Base-by-base conservation (phyloP, 1,139 yeast genomes). In the Geotrichum cucujoidarum region DNA sequence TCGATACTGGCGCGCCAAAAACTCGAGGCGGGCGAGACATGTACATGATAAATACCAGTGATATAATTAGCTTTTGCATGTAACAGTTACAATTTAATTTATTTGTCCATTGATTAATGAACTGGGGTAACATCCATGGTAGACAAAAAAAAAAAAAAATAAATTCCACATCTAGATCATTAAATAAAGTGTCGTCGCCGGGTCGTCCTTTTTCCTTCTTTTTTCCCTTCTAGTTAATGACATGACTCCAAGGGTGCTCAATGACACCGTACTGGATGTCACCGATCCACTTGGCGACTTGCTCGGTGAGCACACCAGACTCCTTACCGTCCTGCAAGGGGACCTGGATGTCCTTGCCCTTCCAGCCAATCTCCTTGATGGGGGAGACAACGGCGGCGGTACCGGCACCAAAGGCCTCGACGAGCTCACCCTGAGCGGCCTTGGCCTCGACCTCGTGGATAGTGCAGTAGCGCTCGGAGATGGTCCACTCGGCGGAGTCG, bases 371-470 rank as follows among this genome's bases (percentile, higher is more conserved):
- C 59, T 78, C 84, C 68, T 84, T 80, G 63, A 92, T 88, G 57
- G 97, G 97, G 34, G 95, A 81, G 41, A 92, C 97, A 64, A 90
- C 81, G 36, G 97, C 97, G 49, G 98, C 97, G 48, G 98, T 92
- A 61, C 98, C 97, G 17, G 96, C 76, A 58, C 98, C 98, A 63
- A 92, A 92, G 13, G 96, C 95, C 73, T 92, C 97, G 8, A 89
- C 78, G 61, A 92, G 77, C 65, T 85, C 83, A 50, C 95, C 95
- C 66, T 81, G 79, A 37, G 70, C 72, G 43, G 95, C 83, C 60
- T 79, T 80, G 60, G 85, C 89, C 48, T 76, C 76, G 50, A 92
- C 85, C 70, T 92, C 97, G 55, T 68, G 64, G 58, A 92, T 89
- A 55, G 95, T 78, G 71, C 75, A 84, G 69, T 78, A 77, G 69